Base-by-base conservation (phyloP, 257 asterid genomes). In the Penstemon davidsonii region DNA sequence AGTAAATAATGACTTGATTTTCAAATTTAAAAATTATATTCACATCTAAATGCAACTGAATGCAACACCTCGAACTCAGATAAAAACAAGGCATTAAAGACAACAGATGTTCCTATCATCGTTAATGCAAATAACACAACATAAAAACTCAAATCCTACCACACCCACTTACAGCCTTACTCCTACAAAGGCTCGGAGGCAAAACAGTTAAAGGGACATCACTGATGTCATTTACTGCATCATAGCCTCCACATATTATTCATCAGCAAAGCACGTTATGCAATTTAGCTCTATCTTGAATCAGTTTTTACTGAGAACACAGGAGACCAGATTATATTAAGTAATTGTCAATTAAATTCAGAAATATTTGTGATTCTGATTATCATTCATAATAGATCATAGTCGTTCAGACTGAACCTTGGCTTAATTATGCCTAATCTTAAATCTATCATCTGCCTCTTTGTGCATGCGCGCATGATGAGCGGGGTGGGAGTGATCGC, bases 361-460 rank as follows among this genome's bases (percentile, higher is more conserved):
- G 52, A 60, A 75, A 55, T 40, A 55, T 2, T 5, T 65, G 18
- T 38, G 56, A 53, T 55, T 63, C 57, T 44, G 19, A 71, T 55
- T 53, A 67, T 11, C 47, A 60, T 25, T 25, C 43, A 55, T 44
- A 57, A 57, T 54, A 56, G 54, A 40, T 40, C 8, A 25, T 54
- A 62, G 72, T 55, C 71, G 65, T 8, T 49, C 61, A 54, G 15
- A 49, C 59, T n/a, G 44, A 72, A 71, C 57, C 60, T 33, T 13
- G 43, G 10, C 66, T 7, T 58, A 25, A 12, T 36, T 56, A 57
- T 58, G 57, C 39, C 45, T 19, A 12, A 51, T 43, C 50, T 49
- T 60, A 63, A 49, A 62, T 15, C 45, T n/a, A 58, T 53, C 12
- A 45, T 58, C 51, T 5, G 61, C 41, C 46, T 2, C 6, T 36